Conservation (phyloP, 768 basidiomycete genomes). For the Termitomyces heimii region DNA sequence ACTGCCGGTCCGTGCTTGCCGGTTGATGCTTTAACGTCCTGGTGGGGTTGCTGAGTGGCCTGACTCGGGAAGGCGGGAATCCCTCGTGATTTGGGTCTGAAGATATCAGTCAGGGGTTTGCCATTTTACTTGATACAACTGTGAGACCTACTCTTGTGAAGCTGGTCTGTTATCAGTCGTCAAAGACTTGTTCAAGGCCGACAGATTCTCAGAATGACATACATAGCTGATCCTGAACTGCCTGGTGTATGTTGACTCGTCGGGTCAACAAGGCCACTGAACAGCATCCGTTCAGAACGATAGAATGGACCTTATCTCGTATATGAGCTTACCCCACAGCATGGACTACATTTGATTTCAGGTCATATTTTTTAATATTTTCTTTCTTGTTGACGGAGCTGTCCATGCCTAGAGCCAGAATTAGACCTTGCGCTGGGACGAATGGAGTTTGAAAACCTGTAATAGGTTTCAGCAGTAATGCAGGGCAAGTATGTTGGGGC, state of each 20-base stretch:
- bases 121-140: background rate
- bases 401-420: background rate
- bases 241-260: slow-evolving; percentile 1
- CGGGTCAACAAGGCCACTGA: background rate
- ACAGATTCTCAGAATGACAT: background rate
- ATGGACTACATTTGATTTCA: background rate
- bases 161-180: background rate
- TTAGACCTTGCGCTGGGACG: background rate
- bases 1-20: background rate
- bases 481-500: background rate
- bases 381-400: background rate
- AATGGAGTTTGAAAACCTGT: background rate
- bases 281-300: background rate
- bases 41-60: too few relatives aligned
- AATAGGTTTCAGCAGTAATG: background rate
- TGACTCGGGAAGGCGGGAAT: background rate
- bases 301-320: background rate
- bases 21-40: background rate
- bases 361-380: background rate
- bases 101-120: background rate
- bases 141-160: background rate
- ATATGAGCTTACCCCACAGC: slow-evolving; percentile 1
- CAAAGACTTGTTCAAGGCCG: background rate
- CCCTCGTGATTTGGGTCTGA: slow-evolving; percentile 7
- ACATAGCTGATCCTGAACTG: slow-evolving; percentile 5